Evolutionary conservation across 2,329 filamentous ascomycete species (phyloP).

Genomic region (Metarhizium sp.): DNA sequence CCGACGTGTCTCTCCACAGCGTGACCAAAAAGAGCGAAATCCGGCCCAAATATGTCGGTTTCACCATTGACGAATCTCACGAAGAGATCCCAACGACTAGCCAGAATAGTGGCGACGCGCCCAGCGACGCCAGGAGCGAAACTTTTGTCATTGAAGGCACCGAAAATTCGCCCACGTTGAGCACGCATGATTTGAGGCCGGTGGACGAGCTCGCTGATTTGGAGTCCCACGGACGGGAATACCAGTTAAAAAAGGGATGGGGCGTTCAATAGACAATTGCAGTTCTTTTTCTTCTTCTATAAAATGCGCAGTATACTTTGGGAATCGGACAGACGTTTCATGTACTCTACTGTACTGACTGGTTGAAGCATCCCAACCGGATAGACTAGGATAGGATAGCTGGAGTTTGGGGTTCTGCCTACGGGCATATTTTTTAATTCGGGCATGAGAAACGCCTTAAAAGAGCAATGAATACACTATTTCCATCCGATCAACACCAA

Average conservation of each 20-base stretch:
- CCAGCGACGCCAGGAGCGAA: constrained; percentile 22
- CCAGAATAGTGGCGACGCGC: constrained; percentile 3
- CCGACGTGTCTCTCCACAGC: constrained; percentile 26
- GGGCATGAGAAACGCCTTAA: not conserved
- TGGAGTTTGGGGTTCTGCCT: not conserved
- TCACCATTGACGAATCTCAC: constrained; percentile 13
- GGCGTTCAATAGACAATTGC: not conserved
- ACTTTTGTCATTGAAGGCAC: constrained; percentile 26
- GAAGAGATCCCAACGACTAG: not conserved
- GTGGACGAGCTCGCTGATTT: constrained; percentile 21
- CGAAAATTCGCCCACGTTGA: constrained; percentile 13
- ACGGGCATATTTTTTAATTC: not conserved
- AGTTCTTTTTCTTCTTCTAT: not conserved
- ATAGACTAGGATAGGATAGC: not conserved
- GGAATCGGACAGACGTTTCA: constrained; percentile 1
- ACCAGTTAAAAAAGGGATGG: constrained; percentile 16
- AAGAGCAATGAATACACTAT: too few relatives aligned
- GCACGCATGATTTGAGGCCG: constrained; percentile 13
- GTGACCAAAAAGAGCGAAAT: constrained; percentile 7
- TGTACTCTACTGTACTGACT: not conserved
- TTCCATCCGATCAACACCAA: not conserved
- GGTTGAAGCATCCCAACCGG: not conserved
- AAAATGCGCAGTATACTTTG: not conserved
- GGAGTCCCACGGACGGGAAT: constrained; percentile 16
- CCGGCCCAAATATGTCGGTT: constrained; percentile 5